These are phyloP conservation scores for Spathaspora girioi DNA, from an alignment of 805 yeast species.

Conservation along the genomic window DNA sequence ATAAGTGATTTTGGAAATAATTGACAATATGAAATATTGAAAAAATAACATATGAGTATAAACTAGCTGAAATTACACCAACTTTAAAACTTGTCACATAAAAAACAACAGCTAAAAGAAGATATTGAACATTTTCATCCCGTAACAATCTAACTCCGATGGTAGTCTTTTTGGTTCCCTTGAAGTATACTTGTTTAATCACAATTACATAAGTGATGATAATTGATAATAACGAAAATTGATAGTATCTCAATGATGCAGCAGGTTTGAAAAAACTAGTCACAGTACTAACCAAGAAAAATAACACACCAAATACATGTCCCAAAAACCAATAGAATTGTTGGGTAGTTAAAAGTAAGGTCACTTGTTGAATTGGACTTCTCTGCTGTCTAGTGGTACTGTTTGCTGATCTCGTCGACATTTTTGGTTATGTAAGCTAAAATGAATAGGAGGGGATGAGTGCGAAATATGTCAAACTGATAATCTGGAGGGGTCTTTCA, in stretches of 20 bases:
- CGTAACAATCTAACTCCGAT: conserved; percentile 11
- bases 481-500: too few species aligned
- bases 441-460: background rate
- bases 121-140: conserved; percentile 43
- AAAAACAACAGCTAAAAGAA: conserved; percentile 28
- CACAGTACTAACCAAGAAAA: conserved; percentile 35
- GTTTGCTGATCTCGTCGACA: background rate
- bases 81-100: conserved; percentile 25
- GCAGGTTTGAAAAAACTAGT: conserved; percentile 40
- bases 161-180: conserved; percentile 7
- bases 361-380: conserved; percentile 7
- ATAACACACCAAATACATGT: conserved; percentile 48
- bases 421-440: background rate
- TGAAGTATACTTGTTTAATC: conserved; percentile 53
- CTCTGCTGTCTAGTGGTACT: background rate
- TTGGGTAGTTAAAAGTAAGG: conserved; percentile 33
- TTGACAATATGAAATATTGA: conserved; percentile 35
- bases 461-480: background rate
- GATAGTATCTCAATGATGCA: conserved; percentile 22
- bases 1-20: conserved; percentile 35
- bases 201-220: conserved; percentile 62
- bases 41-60: conserved; percentile 32
- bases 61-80: conserved; percentile 36
- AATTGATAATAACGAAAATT: conserved; percentile 44
- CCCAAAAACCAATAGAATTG: conserved; percentile 73